A percentile compares a stretch with the other conserved stretches of the same genome.
Evolutionary conservation across 164 flowering plant genomes (phyloP).

Genomic region (Warburgia ugandensis): DNA sequence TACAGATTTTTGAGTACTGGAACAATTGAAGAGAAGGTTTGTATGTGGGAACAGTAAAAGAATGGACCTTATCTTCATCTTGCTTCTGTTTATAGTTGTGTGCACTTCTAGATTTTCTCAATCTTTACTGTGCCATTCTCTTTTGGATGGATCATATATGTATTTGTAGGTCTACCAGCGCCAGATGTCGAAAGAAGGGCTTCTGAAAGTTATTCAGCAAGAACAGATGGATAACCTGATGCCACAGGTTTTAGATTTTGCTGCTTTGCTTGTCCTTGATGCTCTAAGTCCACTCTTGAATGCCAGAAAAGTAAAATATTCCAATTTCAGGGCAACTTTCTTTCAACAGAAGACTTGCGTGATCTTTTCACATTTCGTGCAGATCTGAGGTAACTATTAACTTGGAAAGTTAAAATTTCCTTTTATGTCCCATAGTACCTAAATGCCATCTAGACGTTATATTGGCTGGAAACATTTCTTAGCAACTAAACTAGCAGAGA

Average conservation of each 20-base stretch:
- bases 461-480: too few relatives aligned
- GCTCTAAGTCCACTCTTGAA: not conserved
- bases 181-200: slow-evolving; percentile 99
- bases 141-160: too few relatives aligned
- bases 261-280: slow-evolving; percentile 6
- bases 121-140: too few relatives aligned
- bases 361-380: slow-evolving; percentile 83
- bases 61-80: not conserved
- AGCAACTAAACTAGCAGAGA: too few relatives aligned
- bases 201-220: slow-evolving; percentile 93
- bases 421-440: not conserved
- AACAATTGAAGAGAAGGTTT: slow-evolving; percentile 98
- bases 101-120: too few relatives aligned
- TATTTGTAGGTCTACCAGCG: slow-evolving; percentile 84
- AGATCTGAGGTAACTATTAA: slow-evolving; percentile 46
- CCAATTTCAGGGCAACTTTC: slow-evolving; percentile 59
- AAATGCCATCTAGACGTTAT: not conserved
- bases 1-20: slow-evolving; percentile 93
- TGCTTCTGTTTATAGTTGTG: too few relatives aligned
- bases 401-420: not conserved
- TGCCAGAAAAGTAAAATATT: slow-evolving; percentile 1
- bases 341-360: slow-evolving; percentile 86
- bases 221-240: slow-evolving; percentile 49
- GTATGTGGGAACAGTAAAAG: slow-evolving; percentile 3
- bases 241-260: slow-evolving; percentile 31